These are phyloP conservation scores for Erythrophleum ivorense DNA, from an alignment of 331 rosid genomes.

Conservation along the genomic window DNA sequence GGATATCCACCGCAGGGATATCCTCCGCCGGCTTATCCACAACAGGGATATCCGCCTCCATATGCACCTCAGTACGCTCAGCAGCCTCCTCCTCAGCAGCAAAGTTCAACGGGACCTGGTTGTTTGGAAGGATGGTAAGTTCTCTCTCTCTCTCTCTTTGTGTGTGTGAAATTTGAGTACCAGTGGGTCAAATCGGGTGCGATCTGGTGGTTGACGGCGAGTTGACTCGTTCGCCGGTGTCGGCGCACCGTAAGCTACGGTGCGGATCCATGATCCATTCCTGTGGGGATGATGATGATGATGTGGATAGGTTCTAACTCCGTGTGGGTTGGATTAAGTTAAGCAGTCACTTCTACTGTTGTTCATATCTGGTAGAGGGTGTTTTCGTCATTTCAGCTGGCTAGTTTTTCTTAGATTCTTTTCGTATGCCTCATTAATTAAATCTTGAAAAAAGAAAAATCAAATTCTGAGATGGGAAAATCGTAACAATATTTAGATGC, in stretches of 20 bases:
- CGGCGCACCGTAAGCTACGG: neutral
- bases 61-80: conserved; percentile 79
- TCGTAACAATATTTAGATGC: neutral
- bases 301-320: neutral
- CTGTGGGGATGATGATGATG: neutral
- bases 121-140: conserved; percentile 81
- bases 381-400: neutral
- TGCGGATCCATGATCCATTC: conserved; percentile 8
- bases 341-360: neutral
- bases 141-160: neutral
- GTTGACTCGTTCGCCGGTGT: conserved; percentile 17
- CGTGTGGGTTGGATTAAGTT: neutral
- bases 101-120: conserved; percentile 46
- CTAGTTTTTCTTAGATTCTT: neutral
- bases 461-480: neutral
- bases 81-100: conserved; percentile 78
- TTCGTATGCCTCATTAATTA: neutral
- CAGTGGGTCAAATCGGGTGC: conserved; percentile 45
- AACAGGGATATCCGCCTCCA: conserved; percentile 72
- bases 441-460: neutral
- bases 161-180: conserved; percentile 19
- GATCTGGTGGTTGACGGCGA: conserved; percentile 24
- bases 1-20: conserved; percentile 83
- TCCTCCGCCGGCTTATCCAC: conserved; percentile 80
- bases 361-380: neutral